Conservation (phyloP, 2,329 filamentous ascomycete genomes). For the Fusarium cicatricum region DNA sequence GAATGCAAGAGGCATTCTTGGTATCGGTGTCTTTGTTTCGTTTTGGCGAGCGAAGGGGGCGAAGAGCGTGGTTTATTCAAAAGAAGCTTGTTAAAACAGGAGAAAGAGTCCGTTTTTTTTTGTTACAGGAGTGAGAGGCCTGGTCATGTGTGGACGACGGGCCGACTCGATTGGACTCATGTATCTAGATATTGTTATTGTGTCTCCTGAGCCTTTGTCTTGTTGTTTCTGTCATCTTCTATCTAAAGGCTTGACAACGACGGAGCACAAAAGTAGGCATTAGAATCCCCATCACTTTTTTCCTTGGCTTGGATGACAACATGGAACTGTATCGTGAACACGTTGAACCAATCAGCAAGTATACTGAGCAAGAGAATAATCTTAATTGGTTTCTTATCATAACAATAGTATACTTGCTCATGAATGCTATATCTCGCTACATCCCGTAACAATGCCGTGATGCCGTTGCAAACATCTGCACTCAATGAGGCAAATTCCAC, state of each 20-base stretch:
- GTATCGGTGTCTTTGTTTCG: slow-evolving; percentile 19
- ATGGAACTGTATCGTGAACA: background rate
- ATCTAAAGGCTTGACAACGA: slow-evolving; percentile 13
- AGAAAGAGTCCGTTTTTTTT: background rate
- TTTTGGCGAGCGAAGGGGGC: slow-evolving; percentile 11
- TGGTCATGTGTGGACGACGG: slow-evolving; percentile 13
- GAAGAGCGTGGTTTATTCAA: background rate
- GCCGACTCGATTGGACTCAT: slow-evolving; percentile 28
- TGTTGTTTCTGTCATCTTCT: slow-evolving; percentile 27
- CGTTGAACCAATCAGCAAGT: too few relatives aligned
- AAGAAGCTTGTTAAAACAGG: slow-evolving; percentile 4
- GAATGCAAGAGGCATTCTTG: slow-evolving; percentile 9
- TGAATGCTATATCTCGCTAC: background rate
- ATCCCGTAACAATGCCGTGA: background rate
- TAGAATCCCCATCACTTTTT: slow-evolving; percentile 34
- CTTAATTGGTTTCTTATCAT: too few relatives aligned
- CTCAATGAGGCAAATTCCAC: background rate
- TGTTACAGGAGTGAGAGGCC: too few relatives aligned
- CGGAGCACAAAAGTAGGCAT: slow-evolving; percentile 36
- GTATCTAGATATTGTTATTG: slow-evolving; percentile 39
- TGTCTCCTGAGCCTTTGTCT: slow-evolving; percentile 26
- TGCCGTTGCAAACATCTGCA: background rate
- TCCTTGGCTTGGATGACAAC: background rate
- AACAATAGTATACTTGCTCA: background rate
- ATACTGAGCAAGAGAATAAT: too few relatives aligned